Conservation (phyloP, 345 rosid species). For the Citrus glauca region DNA sequence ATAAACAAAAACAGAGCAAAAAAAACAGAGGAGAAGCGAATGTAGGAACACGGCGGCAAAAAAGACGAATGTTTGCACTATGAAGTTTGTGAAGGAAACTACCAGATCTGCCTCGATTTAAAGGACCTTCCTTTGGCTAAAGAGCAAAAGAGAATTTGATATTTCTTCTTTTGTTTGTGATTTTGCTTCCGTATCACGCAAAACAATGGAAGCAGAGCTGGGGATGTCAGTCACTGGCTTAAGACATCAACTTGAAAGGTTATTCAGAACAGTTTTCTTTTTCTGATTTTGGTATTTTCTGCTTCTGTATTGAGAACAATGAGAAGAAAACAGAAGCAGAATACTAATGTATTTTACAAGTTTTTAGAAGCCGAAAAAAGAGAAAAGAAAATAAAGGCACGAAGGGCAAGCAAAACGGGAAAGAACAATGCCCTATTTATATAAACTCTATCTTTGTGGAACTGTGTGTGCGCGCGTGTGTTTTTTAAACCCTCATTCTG, state of each 20-base stretch:
- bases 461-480: background rate
- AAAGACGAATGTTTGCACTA: background rate
- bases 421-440: constrained; percentile 27
- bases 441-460: constrained; percentile 21
- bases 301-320: constrained; percentile 22
- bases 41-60: background rate
- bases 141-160: constrained; percentile 18
- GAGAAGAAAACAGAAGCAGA: constrained; percentile 33
- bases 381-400: constrained; percentile 11
- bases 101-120: constrained; percentile 26
- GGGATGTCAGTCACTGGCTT: constrained; percentile 28
- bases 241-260: no score
- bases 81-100: constrained; percentile 15
- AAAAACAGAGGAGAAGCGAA: constrained; percentile 16
- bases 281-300: background rate
- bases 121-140: constrained; percentile 15
- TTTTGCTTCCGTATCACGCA: constrained; percentile 40
- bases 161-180: constrained; percentile 1
- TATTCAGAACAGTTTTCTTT: background rate
- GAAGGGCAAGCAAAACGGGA: constrained; percentile 20
- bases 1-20: constrained; percentile 4
- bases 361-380: constrained; percentile 9
- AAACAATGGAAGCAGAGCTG: constrained; percentile 28
- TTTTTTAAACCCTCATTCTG: background rate
- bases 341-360: background rate